A percentile compares a stretch with the other conserved stretches of the same genome.
Evolutionary conservation across 345 rosid species (phyloP).

Genomic region (Chamaenerion angustifolium): DNA sequence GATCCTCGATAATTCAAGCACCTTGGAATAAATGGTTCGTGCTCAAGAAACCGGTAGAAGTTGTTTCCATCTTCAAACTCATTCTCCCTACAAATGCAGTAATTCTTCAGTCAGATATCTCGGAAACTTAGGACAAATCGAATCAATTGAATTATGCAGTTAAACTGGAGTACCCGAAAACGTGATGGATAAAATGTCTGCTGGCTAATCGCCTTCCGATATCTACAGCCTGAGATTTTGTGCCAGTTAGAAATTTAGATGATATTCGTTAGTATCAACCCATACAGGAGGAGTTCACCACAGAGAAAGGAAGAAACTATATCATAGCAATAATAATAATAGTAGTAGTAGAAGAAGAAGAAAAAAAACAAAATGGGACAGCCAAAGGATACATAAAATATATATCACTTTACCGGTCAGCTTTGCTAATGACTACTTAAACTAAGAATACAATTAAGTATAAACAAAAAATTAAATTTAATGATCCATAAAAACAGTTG

Average conservation of each 20-base stretch:
- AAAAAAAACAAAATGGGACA: no score
- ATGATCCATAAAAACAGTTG: no score
- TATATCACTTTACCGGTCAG: no score
- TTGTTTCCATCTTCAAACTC: slow-evolving; percentile 79
- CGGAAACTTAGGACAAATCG: not conserved
- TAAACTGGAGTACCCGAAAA: slow-evolving; percentile 47
- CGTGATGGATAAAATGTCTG: slow-evolving; percentile 81
- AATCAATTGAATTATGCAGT: not conserved
- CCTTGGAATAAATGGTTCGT: slow-evolving; percentile 49
- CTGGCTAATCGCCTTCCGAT: slow-evolving; percentile 54
- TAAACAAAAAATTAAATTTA: no score
- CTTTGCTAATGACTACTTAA: no score
- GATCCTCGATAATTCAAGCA: slow-evolving; percentile 53
- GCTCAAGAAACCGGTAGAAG: slow-evolving; percentile 77
- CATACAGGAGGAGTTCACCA: not conserved
- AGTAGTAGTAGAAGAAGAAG: no score
- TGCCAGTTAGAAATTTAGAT: not conserved
- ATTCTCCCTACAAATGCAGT: slow-evolving; percentile 34
- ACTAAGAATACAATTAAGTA: no score
- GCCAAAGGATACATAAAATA: no score
- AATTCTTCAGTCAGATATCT: not conserved
- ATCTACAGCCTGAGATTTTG: slow-evolving; percentile 46
- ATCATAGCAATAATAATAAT: no score
- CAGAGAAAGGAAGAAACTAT: no score
- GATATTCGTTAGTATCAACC: not conserved